Percentiles rank a stretch among this genome's conserved stretches.
These are phyloP conservation scores for Penicillium sp. DNA, from an alignment of 2,329 filamentous ascomycete species.

Conservation along the genomic window DNA sequence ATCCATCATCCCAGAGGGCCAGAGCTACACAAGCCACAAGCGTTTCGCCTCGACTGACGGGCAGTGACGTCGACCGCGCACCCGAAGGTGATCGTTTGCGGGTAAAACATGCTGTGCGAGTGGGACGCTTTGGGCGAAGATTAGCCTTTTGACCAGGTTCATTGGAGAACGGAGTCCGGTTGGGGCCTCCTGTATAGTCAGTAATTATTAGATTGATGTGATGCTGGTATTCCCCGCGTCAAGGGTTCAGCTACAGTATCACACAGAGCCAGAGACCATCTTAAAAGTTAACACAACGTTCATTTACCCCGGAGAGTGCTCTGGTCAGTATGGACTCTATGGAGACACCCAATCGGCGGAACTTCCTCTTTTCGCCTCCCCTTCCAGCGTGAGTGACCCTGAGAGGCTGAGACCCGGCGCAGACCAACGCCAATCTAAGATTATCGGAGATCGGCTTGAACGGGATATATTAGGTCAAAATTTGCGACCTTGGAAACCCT, in stretches of 20 bases:
- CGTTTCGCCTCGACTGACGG: slow-evolving; percentile 14
- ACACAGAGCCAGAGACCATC: too few species aligned
- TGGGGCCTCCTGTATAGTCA: too few species aligned
- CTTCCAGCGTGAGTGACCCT: neutral
- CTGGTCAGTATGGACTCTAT: too few species aligned
- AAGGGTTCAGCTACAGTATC: neutral
- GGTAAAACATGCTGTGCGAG: slow-evolving; percentile 8
- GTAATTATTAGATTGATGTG: too few species aligned
- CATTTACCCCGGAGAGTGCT: slow-evolving; percentile 14
- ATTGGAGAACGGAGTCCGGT: neutral
- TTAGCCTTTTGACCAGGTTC: slow-evolving; percentile 9
- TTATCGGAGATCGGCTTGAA: neutral
- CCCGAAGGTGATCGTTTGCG: slow-evolving; percentile 18
- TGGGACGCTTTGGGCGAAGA: slow-evolving; percentile 12
- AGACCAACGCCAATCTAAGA: neutral
- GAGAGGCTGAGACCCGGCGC: neutral
- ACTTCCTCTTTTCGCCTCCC: slow-evolving; percentile 5
- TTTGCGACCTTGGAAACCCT: neutral
- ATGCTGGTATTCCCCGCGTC: neutral
- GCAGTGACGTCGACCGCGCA: slow-evolving; percentile 20
- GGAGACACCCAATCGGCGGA: slow-evolving; percentile 12
- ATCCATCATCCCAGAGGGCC: neutral
- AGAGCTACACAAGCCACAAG: neutral
- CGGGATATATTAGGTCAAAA: neutral
- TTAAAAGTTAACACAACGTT: neutral